Percentiles rank a stretch among this genome's conserved stretches.
Conservation (phyloP, 2,329 filamentous ascomycete genomes). For the Pseudopyrenochaeta lycopersici region DNA sequence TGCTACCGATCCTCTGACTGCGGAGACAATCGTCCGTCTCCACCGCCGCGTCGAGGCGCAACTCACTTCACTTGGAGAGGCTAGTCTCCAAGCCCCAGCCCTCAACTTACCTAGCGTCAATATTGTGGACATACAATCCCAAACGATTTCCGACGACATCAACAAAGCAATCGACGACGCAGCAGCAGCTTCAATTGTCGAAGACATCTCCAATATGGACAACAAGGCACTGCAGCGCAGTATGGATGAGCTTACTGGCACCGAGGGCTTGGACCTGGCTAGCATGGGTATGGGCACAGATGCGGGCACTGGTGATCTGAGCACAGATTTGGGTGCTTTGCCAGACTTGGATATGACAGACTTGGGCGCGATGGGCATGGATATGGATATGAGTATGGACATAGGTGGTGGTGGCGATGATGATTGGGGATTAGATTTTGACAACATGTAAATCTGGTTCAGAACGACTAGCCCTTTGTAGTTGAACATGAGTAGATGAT, state of each 20-base stretch:
- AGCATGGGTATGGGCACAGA: slow-evolving; percentile 41
- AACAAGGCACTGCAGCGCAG: slow-evolving; percentile 45
- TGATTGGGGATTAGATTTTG: slow-evolving; percentile 55
- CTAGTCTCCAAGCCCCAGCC: slow-evolving; percentile 31
- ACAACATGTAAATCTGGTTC: slow-evolving; percentile 39
- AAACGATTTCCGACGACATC: slow-evolving; percentile 39
- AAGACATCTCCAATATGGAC: slow-evolving; percentile 39
- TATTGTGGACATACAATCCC: slow-evolving; percentile 37
- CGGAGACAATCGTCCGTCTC: slow-evolving; percentile 70
- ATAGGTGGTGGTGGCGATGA: slow-evolving; percentile 44
- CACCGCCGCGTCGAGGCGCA: slow-evolving; percentile 73
- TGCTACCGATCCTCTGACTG: slow-evolving; percentile 64
- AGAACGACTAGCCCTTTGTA: no score
- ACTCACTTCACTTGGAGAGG: slow-evolving; percentile 51
- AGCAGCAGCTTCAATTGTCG: slow-evolving; percentile 41
- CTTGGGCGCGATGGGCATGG: slow-evolving; percentile 41
- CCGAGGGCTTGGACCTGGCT: slow-evolving; percentile 40
- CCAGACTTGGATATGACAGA: slow-evolving; percentile 40
- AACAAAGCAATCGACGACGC: slow-evolving; percentile 49
- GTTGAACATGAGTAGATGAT: no score
- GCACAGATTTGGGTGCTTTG: slow-evolving; percentile 32
- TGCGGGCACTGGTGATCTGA: slow-evolving; percentile 28
- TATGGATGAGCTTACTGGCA: slow-evolving; percentile 40
- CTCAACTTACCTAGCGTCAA: slow-evolving; percentile 39
- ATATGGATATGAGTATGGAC: slow-evolving; percentile 37